Evolutionary conservation across 495 filamentous ascomycete genomes (phyloP), one percentile per base, ranked within the genome.

Genomic region (Hyaloscypha hepaticicola): DNA sequence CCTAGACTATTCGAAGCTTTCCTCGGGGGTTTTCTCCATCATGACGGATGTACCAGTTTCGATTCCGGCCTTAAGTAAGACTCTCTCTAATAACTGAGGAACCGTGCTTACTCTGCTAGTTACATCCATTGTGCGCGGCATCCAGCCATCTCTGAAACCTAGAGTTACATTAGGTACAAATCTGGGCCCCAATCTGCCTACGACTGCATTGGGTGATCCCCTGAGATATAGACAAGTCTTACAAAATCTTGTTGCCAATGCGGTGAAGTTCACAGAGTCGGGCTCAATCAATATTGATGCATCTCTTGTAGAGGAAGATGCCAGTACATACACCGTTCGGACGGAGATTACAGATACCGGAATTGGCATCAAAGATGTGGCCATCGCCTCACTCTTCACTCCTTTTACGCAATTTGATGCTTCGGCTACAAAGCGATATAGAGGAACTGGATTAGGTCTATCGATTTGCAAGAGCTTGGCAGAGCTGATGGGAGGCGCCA

Each of bases 331-430:
- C 66, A 72, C 67, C 0, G 72, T 88, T 16, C 71, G 80, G 22
- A 85, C 83, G 5, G 86, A 90, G 68, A 86, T 95, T 16, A 79
- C 84, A 66, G 91, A 95, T 69, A 92, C 87, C 11, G 91, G 91
- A 9, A 90, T 89, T 8, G 91, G 91, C 21, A 87, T 95, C 56
- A 82, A 87, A 0, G 77, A 83, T 7, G 64, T 79, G 49, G 77
- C 87, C 3, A 84, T 88, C 12, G 76, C 85, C 45, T 80, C 80
- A 55, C 84, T 95, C 16, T 95, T 93, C 74, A 89, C 90, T 58
- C 91, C 90, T 0, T 95, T 95, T 66, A 86, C 88, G 5, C 91
- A 95, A 75, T 89, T 89, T 1, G 90, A 95, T 69, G 70, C 88
- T 8, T 84, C 88, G 1, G 78, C 91, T 25, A 91, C 85, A 65